These are phyloP conservation scores for Rhinocladiella similis DNA, from an alignment of 2,329 filamentous ascomycete genomes.

Conservation along the genomic window DNA sequence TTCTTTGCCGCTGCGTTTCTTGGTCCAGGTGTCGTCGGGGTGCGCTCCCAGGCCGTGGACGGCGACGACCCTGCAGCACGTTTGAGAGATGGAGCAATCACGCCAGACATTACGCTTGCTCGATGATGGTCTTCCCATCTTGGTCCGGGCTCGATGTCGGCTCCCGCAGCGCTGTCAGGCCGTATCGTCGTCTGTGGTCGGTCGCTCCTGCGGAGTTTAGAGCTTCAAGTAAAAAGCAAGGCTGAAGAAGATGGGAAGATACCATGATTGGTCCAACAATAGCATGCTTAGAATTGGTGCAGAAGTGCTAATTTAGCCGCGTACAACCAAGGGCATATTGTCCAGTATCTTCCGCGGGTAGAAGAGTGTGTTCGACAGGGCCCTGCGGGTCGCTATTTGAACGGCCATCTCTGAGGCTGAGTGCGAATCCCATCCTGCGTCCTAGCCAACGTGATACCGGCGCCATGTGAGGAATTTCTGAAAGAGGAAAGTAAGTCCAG, in stretches of 20 bases:
- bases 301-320: no score
- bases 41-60: conserved; percentile 10
- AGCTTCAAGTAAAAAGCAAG: neutral
- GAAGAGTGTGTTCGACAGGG: no score
- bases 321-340: no score
- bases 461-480: no score
- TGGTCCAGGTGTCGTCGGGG: conserved; percentile 6
- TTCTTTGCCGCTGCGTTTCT: neutral
- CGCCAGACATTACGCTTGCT: neutral
- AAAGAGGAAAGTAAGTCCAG: no score
- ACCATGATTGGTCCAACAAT: neutral
- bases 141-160: conserved; percentile 1
- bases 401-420: no score
- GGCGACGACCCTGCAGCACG: conserved; percentile 4
- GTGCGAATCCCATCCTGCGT: no score
- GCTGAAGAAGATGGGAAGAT: neutral
- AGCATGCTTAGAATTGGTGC: no score
- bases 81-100: neutral
- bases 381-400: no score
- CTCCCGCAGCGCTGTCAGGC: conserved; percentile 1
- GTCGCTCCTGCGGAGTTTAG: conserved; percentile 1
- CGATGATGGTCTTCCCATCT: neutral
- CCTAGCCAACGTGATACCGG: no score
- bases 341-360: no score
- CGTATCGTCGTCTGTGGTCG: conserved; percentile 1